Percentiles rank a stretch among this genome's conserved stretches.
Evolutionary conservation across 2,329 filamentous ascomycete genomes (phyloP).

Genomic region (Alternaria arborescens): DNA sequence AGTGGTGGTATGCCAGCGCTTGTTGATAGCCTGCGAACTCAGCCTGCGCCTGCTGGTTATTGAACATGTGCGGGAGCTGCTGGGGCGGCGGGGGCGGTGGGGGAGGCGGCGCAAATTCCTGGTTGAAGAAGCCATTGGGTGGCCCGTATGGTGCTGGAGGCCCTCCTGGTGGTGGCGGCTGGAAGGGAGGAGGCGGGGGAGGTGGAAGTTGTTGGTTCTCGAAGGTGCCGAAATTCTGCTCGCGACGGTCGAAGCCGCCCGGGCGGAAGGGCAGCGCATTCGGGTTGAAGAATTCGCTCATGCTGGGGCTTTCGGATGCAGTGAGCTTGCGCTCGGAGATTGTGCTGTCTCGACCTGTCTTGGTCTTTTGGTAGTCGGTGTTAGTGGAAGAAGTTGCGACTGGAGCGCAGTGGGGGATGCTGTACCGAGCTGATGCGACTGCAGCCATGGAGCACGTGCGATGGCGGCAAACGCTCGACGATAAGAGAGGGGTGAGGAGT

Average conservation of each 20-base stretch:
- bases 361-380: conserved; percentile 30
- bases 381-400: conserved; percentile 38
- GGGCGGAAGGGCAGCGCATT: conserved; percentile 31
- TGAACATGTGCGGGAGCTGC: conserved; percentile 19
- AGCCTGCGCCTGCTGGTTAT: conserved; percentile 17
- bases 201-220: conserved; percentile 18
- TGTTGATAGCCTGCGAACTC: conserved; percentile 24
- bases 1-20: conserved; percentile 31
- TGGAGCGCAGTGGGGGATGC: conserved; percentile 32
- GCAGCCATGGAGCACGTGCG: conserved; percentile 38
- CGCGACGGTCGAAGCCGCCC: conserved; percentile 17
- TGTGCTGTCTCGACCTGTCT: conserved; percentile 32
- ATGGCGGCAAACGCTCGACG: conserved; percentile 20
- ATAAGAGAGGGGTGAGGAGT: conserved; percentile 13
- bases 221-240: conserved; percentile 20
- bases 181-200: conserved; percentile 14
- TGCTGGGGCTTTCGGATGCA: conserved; percentile 22
- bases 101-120: conserved; percentile 13
- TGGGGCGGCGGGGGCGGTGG: conserved; percentile 20
- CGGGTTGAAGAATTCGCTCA: conserved; percentile 34
- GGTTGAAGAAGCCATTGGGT: conserved; percentile 18
- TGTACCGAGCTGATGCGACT: conserved; percentile 36
- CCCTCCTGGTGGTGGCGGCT: conserved; percentile 8
- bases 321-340: conserved; percentile 15
- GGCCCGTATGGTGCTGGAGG: conserved; percentile 14